Evolutionary conservation across 352 stramenopile species (phyloP), one percentile per base, ranked within the genome.

Genomic region (Phytopythium litorale): DNA sequence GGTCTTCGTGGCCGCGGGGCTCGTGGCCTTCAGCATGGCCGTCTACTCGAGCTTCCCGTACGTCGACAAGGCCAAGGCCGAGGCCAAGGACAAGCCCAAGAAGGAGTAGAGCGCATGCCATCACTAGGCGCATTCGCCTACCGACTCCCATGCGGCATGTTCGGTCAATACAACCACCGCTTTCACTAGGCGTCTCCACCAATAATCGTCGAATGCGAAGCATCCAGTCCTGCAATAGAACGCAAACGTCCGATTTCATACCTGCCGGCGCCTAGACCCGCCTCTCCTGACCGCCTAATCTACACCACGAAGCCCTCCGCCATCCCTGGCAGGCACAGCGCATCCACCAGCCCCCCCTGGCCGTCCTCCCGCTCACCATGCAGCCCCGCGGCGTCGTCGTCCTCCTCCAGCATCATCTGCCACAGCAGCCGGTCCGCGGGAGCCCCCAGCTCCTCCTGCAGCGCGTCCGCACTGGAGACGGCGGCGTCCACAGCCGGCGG

Each of bases 1-100:
- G 32, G 80, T 92, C 21, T 91, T 78, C 62, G 65, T 94, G n/a
- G 79, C 84, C 8, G 82, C 84, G 7, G 76, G 48, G 21, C 81
- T 94, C 38, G 84, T 94, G 9, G 73, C 78, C 1, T 65, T 66
- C 28, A 92, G 82, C 45, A 86, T 92, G 70, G 71, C 75, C 53
- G 71, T 94, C 54, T 94, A 94, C 77, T 89, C 75, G 28, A 78
- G 72, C 28, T 91, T 81, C 58, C 84, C 84, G 38, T 91, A 94
- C 72, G 63, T 71, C 19, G 69, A 67, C 38, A 66, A 69, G n/a
- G 23, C n/a, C 48, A 69, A 71, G 53, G 1, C 51, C 18, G 28
- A 32, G 28, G 28, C 28, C 28, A n/a, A n/a, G n/a, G 35, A 40
- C 6, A 75, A 79, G 63, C 30, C 52, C 60, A 70, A 78, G 60